Conservation (phyloP, 2,329 filamentous ascomycete species). For the Venturia aucupariae region DNA sequence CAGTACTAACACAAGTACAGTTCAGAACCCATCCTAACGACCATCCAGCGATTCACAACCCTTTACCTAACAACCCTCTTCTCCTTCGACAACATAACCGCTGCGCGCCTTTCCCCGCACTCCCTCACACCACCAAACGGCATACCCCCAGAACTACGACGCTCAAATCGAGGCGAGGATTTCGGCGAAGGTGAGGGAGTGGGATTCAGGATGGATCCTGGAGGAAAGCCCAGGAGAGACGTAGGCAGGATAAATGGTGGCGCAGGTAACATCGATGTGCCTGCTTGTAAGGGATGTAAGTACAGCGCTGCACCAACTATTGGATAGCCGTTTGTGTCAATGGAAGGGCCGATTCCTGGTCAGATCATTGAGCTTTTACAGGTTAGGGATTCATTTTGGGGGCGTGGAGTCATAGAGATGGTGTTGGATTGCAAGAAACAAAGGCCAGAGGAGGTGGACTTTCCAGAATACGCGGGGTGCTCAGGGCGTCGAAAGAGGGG, state of each 20-base stretch:
- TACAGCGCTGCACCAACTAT: constrained; percentile 2
- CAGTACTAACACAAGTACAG: not conserved
- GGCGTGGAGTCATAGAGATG: not conserved
- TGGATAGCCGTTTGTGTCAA: not conserved
- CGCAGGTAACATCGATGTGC: constrained; percentile 1
- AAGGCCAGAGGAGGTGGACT: too few relatives aligned
- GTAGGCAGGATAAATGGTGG: constrained; percentile 2
- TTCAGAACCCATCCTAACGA: not conserved
- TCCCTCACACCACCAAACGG: constrained; percentile 19
- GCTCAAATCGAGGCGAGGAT: not conserved
- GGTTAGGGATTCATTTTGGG: not conserved
- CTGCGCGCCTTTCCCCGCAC: constrained; percentile 26
- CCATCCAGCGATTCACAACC: constrained; percentile 26
- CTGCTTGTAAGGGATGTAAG: constrained; percentile 2
- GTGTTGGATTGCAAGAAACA: not conserved
- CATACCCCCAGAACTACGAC: not conserved
- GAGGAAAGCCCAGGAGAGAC: constrained; percentile 4
- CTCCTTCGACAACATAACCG: constrained; percentile 28
- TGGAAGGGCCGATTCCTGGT: not conserved
- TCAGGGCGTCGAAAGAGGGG: not conserved
- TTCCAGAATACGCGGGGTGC: too few relatives aligned
- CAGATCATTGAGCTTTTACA: not conserved
- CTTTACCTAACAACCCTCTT: constrained; percentile 33
- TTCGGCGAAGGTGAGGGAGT: constrained; percentile 10
- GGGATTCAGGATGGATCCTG: constrained; percentile 13